Evolutionary conservation across 805 yeast species (phyloP).

Genomic region (Martiniozyma abietophila): DNA sequence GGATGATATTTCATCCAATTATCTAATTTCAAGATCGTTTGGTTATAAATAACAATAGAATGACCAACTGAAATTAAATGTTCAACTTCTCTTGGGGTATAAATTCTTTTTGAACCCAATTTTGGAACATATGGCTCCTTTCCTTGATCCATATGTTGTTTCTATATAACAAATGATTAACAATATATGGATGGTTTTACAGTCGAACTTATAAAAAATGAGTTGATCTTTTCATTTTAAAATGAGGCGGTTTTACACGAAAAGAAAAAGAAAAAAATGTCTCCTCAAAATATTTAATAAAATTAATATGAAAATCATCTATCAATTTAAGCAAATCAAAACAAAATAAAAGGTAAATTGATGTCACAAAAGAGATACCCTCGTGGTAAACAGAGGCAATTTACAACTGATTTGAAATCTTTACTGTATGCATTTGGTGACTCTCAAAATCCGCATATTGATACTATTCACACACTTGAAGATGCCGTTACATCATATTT

Average conservation of each 20-base stretch:
- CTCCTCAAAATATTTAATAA: too few species aligned
- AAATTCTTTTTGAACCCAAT: constrained; percentile 16
- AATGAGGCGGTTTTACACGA: too few species aligned
- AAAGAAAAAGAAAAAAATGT: too few species aligned
- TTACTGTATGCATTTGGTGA: constrained; percentile 68
- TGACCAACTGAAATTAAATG: constrained; percentile 58
- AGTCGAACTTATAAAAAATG: too few species aligned
- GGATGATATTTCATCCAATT: constrained; percentile 72
- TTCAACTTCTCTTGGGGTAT: constrained; percentile 38
- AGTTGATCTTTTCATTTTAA: too few species aligned
- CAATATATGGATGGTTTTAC: too few species aligned
- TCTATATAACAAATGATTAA: too few species aligned
- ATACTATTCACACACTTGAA: constrained; percentile 57
- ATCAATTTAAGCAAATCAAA: too few species aligned
- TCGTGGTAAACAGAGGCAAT: constrained; percentile 22
- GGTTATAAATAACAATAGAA: constrained; percentile 57
- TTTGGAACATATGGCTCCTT: background rate
- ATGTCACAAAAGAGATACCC: constrained; percentile 12
- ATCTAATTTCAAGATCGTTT: constrained; percentile 54
- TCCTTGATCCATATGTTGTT: too few species aligned
- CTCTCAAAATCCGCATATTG: constrained; percentile 54
- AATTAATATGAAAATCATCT: too few species aligned
- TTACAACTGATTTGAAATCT: constrained; percentile 39
- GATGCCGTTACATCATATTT: constrained; percentile 59
- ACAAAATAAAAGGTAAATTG: too few species aligned